These are phyloP conservation scores for Dictyostelium citrinum DNA, from an alignment of 78 protist genomes.

Conservation along the genomic window DNA sequence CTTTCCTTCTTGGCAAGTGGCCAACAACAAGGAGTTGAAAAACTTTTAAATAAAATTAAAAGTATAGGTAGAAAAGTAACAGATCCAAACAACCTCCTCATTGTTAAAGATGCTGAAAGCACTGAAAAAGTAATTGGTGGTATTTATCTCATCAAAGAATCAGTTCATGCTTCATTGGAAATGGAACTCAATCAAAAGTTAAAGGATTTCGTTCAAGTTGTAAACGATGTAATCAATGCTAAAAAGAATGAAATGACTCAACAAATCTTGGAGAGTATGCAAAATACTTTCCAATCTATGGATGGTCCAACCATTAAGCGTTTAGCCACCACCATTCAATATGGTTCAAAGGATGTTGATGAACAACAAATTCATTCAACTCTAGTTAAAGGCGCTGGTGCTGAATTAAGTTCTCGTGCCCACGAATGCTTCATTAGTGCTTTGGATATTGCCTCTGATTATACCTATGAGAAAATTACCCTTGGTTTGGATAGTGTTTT, in stretches of 20 bases:
- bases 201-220: constrained; percentile 57
- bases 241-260: constrained; percentile 72
- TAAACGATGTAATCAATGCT: constrained; percentile 24
- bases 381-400: constrained; percentile 76
- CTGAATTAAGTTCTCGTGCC: constrained; percentile 60
- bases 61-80: constrained; percentile 67
- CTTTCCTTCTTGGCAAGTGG: constrained; percentile 64
- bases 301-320: constrained; percentile 45
- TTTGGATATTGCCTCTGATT: constrained; percentile 71
- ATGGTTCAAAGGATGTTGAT: constrained; percentile 80
- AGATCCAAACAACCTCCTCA: constrained; percentile 25
- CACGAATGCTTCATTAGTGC: constrained; percentile 72
- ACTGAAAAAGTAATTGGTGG: constrained; percentile 79
- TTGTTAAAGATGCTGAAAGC: constrained; percentile 47
- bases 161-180: constrained; percentile 58
- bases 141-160: constrained; percentile 66
- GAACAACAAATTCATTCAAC: constrained; percentile 45
- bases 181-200: constrained; percentile 72
- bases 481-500: constrained; percentile 55
- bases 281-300: constrained; percentile 37
- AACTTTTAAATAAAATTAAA: constrained; percentile 67
- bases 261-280: constrained; percentile 66
- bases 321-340: constrained; percentile 76
- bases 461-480: constrained; percentile 77
- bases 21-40: constrained; percentile 56